phyloP scores from a whole-genome alignment of 768 basidiomycete genomes.

The Serendipita sp. region DNA sequence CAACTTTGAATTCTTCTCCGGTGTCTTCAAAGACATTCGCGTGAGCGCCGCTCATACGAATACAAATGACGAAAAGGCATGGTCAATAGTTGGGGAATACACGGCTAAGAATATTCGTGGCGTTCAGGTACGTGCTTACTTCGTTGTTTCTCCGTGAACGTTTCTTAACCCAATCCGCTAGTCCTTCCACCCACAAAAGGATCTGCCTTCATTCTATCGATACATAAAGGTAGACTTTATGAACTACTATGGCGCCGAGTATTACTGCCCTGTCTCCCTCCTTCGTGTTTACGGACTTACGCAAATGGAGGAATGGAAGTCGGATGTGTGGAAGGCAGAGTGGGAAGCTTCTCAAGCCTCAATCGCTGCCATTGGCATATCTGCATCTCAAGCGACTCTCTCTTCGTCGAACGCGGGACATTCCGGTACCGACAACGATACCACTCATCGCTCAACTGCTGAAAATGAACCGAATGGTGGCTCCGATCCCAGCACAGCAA shows the following conservation, averaged over 20 bases:
- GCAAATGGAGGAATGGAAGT: constrained; percentile 91
- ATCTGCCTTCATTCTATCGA: constrained; percentile 73
- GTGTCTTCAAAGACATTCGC: constrained; percentile 83
- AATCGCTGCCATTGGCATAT: neutral
- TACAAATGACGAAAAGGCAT: constrained; percentile 40
- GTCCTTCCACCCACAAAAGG: constrained; percentile 65
- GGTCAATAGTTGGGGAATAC: constrained; percentile 62
- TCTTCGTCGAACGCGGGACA: no score
- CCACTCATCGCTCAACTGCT: no score
- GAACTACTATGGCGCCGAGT: constrained; percentile 87
- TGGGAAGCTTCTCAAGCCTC: constrained; percentile 20
- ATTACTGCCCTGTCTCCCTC: constrained; percentile 87
- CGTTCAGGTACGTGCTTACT: constrained; percentile 49
- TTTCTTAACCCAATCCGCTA: constrained; percentile 16
- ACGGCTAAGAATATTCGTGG: constrained; percentile 80
- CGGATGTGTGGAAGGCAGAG: constrained; percentile 70
- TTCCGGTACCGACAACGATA: no score
- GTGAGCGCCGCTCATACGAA: constrained; percentile 58
- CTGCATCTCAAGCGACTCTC: no score
- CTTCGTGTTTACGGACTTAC: constrained; percentile 94
- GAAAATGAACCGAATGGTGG: no score
- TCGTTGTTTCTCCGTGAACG: neutral
- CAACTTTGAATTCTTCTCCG: constrained; percentile 96
- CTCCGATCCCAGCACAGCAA: no score
- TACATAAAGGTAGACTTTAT: constrained; percentile 90